Conservation (phyloP, 2,329 filamentous ascomycete genomes). For the Nemania sp. region DNA sequence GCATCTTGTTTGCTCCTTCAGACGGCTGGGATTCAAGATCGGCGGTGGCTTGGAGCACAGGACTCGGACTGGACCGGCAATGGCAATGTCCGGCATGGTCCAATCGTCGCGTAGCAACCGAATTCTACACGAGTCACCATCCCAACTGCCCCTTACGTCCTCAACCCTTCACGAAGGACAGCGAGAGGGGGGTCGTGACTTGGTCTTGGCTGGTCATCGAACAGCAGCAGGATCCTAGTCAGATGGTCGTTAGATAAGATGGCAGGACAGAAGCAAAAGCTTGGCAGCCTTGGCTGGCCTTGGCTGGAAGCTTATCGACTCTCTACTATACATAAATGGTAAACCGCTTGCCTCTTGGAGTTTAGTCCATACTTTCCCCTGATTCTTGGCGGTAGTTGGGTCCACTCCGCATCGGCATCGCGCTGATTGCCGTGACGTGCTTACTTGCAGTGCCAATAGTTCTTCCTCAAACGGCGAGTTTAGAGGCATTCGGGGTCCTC, state of each 20-base stretch:
- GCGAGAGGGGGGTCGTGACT: slow-evolving; percentile 16
- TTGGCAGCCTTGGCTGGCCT: slow-evolving; percentile 29
- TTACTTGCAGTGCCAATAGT: slow-evolving; percentile 9
- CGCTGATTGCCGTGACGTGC: slow-evolving; percentile 17
- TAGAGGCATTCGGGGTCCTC: neutral
- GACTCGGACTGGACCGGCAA: slow-evolving; percentile 20
- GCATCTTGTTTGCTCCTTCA: slow-evolving; percentile 12
- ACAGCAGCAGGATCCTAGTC: slow-evolving; percentile 13
- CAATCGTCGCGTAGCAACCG: slow-evolving; percentile 21
- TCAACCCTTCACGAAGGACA: neutral
- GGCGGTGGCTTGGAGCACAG: slow-evolving; percentile 20
- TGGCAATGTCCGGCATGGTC: neutral
- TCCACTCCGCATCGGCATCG: slow-evolving; percentile 29
- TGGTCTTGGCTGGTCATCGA: slow-evolving; percentile 17
- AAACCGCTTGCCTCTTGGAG: slow-evolving; percentile 38
- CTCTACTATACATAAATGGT: slow-evolving; percentile 10
- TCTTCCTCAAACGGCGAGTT: neutral
- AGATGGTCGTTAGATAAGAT: slow-evolving; percentile 33
- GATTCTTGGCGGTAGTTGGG: slow-evolving; percentile 32
- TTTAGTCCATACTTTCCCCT: slow-evolving; percentile 29
- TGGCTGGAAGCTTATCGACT: slow-evolving; percentile 37
- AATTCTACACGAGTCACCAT: slow-evolving; percentile 15
- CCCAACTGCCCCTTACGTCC: slow-evolving; percentile 33
- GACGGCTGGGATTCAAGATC: slow-evolving; percentile 21
- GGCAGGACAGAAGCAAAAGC: slow-evolving; percentile 17